Evolutionary conservation across 2,329 filamentous ascomycete species (phyloP), one percentile per base, ranked within the genome.

Genomic region (Zymoseptoria brevis): DNA sequence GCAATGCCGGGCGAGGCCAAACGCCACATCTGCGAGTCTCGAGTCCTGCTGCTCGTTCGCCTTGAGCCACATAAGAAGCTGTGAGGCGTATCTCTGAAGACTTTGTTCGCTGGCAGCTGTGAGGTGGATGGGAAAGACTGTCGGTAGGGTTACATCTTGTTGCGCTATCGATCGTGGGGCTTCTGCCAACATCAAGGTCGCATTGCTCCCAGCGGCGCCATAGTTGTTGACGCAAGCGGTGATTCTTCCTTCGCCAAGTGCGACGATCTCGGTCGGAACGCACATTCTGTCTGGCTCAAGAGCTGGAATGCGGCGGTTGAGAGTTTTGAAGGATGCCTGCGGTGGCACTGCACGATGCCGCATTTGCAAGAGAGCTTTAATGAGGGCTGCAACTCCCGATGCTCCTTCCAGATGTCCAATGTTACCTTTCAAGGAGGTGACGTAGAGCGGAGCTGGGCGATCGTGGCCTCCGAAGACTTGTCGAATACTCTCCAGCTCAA

Each of bases 401-500:
- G 67, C 71, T 16, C 68, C 66, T 60, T 76, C 75, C 13, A 63
- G 62, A 54, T 75, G 73, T 16, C 73, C 73, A n/a, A 75, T 62
- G 52, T 72, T 72, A 2, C 68, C 60, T 57, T 75, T 75, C 13
- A 69, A 64, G 1, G 69, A 64, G 4, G 70, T 71, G 2, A 75
- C 41, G 50, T 67, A 56, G 1, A 75, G 62, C 19, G 50, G 21
- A 24, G 50, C 19, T 1, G 50, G 19, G 24, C 49, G 21, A 19
- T 50, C 50, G 8, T 51, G 19, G 19, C 26, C 30, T 19, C 19
- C 30, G 50, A 58, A 56, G 16, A 56, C 52, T 7, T 55, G 24
- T 35, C 51, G 52, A 7, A 62, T 58, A 26, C 55, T 56, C 9
- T 55, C 49, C n/a, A 56, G 51, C 53, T 64, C 60, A 19, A 57